A percentile compares a stretch with the other conserved stretches of the same genome.
Evolutionary conservation across 257 asterid species (phyloP).

Genomic region (Leptodermis oblonga): DNA sequence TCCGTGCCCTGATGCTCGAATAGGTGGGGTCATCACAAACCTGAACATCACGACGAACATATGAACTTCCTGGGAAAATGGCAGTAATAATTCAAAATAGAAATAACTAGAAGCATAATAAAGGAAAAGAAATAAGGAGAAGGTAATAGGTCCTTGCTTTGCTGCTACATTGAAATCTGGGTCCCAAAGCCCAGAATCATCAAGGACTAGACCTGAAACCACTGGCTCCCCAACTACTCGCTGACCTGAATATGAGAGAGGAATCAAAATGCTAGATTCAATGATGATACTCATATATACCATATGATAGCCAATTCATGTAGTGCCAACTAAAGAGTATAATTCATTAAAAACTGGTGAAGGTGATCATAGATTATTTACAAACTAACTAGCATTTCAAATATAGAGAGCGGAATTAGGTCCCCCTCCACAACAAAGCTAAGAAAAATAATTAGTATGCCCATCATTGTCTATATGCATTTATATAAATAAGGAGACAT

Average conservation of each 20-base stretch:
- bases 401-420: not conserved
- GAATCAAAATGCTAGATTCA: not conserved
- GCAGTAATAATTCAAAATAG: not conserved
- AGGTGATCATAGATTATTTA: not conserved
- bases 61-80: conserved; percentile 10
- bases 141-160: conserved; percentile 42
- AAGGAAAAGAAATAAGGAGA: conserved; percentile 14
- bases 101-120: conserved; percentile 15
- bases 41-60: conserved; percentile 30
- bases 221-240: conserved; percentile 94
- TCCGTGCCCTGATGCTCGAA: conserved; percentile 85
- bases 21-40: conserved; percentile 97
- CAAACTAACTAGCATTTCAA: not conserved
- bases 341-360: not conserved
- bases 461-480: not conserved
- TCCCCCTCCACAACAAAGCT: no score
- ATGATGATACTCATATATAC: not conserved
- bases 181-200: conserved; percentile 90
- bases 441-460: not conserved
- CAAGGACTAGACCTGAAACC: conserved; percentile 78
- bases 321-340: not conserved
- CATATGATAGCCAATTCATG: not conserved
- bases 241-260: conserved; percentile 55
- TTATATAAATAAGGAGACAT: not conserved
- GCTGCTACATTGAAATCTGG: conserved; percentile 81